These are phyloP conservation scores for Juncus effusus DNA, from an alignment of 176 grass and related monocot genomes.

Conservation along the genomic window DNA sequence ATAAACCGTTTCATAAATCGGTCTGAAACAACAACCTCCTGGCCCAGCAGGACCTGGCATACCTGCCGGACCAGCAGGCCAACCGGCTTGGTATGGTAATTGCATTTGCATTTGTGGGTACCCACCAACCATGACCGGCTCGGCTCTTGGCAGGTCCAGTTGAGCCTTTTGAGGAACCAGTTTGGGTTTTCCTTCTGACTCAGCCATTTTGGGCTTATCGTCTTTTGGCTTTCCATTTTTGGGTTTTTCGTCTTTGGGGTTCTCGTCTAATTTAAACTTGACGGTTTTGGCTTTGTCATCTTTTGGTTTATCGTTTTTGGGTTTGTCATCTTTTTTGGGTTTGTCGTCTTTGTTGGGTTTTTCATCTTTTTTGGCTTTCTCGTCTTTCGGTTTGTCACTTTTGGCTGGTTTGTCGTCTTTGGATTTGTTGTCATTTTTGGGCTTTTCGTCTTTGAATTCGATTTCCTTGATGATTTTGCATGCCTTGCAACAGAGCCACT, in stretches of 20 bases:
- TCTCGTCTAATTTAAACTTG: conserved; percentile 32
- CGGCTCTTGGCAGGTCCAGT: conserved; percentile 6
- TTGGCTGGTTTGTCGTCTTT: conserved; percentile 22
- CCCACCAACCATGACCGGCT: not conserved
- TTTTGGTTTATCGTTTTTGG: conserved; percentile 7
- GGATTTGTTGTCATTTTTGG: conserved; percentile 33
- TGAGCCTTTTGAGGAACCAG: conserved; percentile 26
- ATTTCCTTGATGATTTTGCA: conserved; percentile 76
- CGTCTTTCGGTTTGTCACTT: conserved; percentile 20
- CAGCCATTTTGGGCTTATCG: conserved; percentile 6
- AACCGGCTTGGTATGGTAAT: conserved; percentile 11
- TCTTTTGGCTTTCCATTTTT: conserved; percentile 25
- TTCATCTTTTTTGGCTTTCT: conserved; percentile 30
- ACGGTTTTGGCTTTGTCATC: conserved; percentile 31
- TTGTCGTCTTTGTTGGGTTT: conserved; percentile 24
- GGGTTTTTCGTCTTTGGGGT: conserved; percentile 19
- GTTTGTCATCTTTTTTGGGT: conserved; percentile 22
- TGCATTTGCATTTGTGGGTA: conserved; percentile 6
- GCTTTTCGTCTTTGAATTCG: conserved; percentile 40
- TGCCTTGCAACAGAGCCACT: conserved; percentile 44
- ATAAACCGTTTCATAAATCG: conserved; percentile 26
- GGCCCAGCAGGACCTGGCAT: not conserved
- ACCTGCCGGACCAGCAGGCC: conserved; percentile 13
- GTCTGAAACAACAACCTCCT: conserved; percentile 24
- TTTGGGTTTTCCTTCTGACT: conserved; percentile 32